Percentiles rank a stretch among this genome's conserved stretches.
phyloP scores from a whole-genome alignment of 805 yeast genomes.

The Lipomyces oligophaga region DNA sequence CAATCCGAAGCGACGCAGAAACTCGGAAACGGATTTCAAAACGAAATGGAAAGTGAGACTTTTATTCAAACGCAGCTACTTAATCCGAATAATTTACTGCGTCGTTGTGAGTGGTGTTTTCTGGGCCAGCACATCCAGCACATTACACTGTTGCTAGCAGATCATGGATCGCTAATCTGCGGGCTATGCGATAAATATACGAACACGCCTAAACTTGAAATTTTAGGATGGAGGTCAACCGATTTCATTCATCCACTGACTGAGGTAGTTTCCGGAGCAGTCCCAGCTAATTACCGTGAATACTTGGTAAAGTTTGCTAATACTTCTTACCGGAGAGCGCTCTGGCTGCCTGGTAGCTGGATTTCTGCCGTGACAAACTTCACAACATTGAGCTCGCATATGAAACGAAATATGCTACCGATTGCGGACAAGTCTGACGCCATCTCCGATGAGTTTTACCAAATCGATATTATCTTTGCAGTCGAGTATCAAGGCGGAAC shows the following conservation, averaged over 20 bases:
- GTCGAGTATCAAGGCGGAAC: slow-evolving; percentile 6
- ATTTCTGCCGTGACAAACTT: not conserved
- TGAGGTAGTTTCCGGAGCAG: not conserved
- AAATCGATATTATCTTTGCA: slow-evolving; percentile 16
- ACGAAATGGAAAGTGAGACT: too few species aligned
- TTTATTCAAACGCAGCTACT: too few species aligned
- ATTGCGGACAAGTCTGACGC: not conserved
- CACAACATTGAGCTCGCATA: slow-evolving; percentile 8
- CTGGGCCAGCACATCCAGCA: slow-evolving; percentile 16
- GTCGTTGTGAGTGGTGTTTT: slow-evolving; percentile 20
- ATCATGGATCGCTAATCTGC: slow-evolving; percentile 7
- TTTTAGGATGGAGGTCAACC: too few species aligned
- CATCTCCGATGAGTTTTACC: slow-evolving; percentile 13
- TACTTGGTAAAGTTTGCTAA: slow-evolving; percentile 21
- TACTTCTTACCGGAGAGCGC: slow-evolving; percentile 15
- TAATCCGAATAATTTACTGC: too few species aligned
- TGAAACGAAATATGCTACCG: slow-evolving; percentile 9
- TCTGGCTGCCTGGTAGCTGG: slow-evolving; percentile 27
- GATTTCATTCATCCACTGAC: too few species aligned
- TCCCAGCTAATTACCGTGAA: slow-evolving; percentile 17
- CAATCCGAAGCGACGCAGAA: too few species aligned
- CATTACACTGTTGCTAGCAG: not conserved
- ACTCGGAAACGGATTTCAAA: too few species aligned
- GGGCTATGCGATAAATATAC: slow-evolving; percentile 3
- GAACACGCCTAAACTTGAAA: slow-evolving; percentile 9